phyloP scores from a whole-genome alignment of 1,139 yeast genomes.

The Magnusiomyces ingens region DNA sequence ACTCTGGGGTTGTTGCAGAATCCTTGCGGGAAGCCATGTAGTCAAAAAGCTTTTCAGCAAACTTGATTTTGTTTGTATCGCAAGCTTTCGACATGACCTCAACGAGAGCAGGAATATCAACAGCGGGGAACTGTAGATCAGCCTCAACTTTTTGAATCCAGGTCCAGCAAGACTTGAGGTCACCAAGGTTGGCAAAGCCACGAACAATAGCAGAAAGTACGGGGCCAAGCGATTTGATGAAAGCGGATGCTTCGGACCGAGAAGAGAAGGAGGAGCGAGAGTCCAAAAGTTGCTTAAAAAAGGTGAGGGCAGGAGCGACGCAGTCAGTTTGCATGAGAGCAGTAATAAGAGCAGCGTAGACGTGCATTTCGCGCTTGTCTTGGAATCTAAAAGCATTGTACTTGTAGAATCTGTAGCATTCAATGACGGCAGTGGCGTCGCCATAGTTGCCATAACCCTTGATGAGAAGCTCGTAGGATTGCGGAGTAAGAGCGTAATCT shows the following conservation, averaged over 20 bases:
- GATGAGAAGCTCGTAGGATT: constrained; percentile 16
- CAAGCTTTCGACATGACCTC: constrained; percentile 21
- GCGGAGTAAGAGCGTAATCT: constrained; percentile 11
- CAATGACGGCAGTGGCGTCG: constrained; percentile 18
- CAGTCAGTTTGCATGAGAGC: constrained; percentile 28
- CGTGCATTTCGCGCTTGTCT: constrained; percentile 15
- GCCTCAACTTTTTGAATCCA: constrained; percentile 30
- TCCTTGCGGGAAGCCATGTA: constrained; percentile 22
- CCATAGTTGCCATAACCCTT: constrained; percentile 19
- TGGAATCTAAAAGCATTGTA: constrained; percentile 1
- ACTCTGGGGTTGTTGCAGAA: constrained; percentile 12
- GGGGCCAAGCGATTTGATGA: constrained; percentile 7
- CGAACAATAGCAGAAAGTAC: constrained; percentile 21
- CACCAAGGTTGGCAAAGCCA: constrained; percentile 29
- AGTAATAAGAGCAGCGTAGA: constrained; percentile 29
- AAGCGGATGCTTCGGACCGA: constrained; percentile 8
- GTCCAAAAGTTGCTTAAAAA: constrained; percentile 25
- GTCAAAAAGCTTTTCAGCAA: constrained; percentile 26
- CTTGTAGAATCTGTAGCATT: constrained; percentile 15
- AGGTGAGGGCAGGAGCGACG: constrained; percentile 25
- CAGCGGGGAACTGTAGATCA: constrained; percentile 20
- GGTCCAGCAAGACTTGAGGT: constrained; percentile 28
- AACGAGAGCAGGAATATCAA: constrained; percentile 20
- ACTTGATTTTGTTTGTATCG: constrained; percentile 19
- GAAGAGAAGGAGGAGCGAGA: constrained; percentile 8